These are phyloP conservation scores for Catenaria anguillulae DNA, from an alignment of 371 early-diverging fungal genomes.

Conservation along the genomic window DNA sequence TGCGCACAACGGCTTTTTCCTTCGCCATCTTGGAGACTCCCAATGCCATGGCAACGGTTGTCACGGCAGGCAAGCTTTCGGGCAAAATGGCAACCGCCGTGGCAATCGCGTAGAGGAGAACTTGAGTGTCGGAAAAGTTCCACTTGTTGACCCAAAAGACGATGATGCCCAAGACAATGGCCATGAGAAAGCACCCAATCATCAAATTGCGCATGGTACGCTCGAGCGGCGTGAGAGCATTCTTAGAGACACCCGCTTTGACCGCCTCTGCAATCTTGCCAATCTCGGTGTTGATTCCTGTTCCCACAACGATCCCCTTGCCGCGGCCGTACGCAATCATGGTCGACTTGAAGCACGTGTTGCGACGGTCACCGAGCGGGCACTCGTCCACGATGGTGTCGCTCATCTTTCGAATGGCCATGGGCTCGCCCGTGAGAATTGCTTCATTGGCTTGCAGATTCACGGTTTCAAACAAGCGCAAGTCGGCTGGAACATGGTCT, in stretches of 20 bases:
- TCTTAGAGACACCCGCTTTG: not conserved
- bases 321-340: slow-evolving; percentile 48
- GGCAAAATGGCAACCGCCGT: slow-evolving; percentile 22
- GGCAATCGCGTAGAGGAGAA: slow-evolving; percentile 9
- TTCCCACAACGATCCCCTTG: slow-evolving; percentile 51
- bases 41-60: slow-evolving; percentile 14
- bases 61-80: slow-evolving; percentile 22
- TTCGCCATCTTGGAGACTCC: slow-evolving; percentile 17
- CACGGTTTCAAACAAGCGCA: slow-evolving; percentile 56
- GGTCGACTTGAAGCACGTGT: slow-evolving; percentile 41
- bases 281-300: slow-evolving; percentile 54
- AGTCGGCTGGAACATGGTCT: slow-evolving; percentile 54
- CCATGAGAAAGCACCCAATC: not conserved
- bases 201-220: slow-evolving; percentile 42
- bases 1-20: slow-evolving; percentile 18
- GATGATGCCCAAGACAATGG: slow-evolving; percentile 5
- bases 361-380: slow-evolving; percentile 33
- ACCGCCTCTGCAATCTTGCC: slow-evolving; percentile 10
- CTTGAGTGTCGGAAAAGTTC: not conserved
- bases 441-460: slow-evolving; percentile 72
- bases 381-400: slow-evolving; percentile 18
- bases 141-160: no score
- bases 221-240: slow-evolving; percentile 12
- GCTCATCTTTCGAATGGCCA: slow-evolving; percentile 49
- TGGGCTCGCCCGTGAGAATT: slow-evolving; percentile 68